Evolutionary conservation across 805 yeast species (phyloP).

Genomic region (Candida rishiriensis): DNA sequence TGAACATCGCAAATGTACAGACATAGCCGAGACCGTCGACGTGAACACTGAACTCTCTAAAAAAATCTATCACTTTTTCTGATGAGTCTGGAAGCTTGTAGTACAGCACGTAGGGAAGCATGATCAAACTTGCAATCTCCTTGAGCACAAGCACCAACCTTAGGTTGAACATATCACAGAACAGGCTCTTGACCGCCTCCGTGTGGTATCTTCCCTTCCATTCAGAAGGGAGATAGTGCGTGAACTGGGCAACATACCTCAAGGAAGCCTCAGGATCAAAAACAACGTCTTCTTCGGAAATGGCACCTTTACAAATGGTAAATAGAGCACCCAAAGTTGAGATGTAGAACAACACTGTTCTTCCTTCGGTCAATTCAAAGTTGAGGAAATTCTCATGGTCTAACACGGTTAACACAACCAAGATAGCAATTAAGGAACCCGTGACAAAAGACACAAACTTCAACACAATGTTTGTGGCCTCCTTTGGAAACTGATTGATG

Average conservation of each 20-base stretch:
- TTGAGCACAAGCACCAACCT: conserved; percentile 64
- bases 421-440: conserved; percentile 86
- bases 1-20: conserved; percentile 91
- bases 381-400: conserved; percentile 91
- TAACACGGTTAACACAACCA: conserved; percentile 68
- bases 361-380: conserved; percentile 79
- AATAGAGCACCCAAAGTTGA: conserved; percentile 84
- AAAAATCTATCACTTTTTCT: conserved; percentile 81
- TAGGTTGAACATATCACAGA: conserved; percentile 72
- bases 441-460: conserved; percentile 67
- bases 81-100: conserved; percentile 69
- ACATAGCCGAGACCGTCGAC: conserved; percentile 95
- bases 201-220: conserved; percentile 90
- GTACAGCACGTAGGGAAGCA: conserved; percentile 91
- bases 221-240: conserved; percentile 82
- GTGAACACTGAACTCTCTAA: conserved; percentile 83
- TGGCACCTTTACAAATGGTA: conserved; percentile 73
- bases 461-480: conserved; percentile 50
- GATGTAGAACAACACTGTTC: conserved; percentile 81
- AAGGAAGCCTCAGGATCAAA: conserved; percentile 92
- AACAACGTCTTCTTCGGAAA: conserved; percentile 57
- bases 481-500: conserved; percentile 89
- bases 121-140: conserved; percentile 75
- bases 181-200: conserved; percentile 76
- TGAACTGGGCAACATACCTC: conserved; percentile 72